Conservation (phyloP, 192 early-diverging fungal genomes). For the Gryganskiella cystojenkinii region DNA sequence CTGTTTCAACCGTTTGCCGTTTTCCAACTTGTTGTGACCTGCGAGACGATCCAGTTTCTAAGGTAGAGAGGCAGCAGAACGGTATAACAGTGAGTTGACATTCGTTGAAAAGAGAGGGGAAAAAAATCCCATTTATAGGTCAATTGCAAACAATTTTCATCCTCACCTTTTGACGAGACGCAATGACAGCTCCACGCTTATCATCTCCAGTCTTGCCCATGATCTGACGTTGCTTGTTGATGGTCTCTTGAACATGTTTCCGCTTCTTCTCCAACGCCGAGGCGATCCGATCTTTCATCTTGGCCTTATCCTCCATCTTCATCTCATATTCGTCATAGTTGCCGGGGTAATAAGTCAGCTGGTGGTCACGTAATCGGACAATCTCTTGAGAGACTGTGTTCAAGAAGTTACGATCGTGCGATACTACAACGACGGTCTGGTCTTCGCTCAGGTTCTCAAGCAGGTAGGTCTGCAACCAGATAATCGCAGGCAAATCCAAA, state of each 20-base stretch:
- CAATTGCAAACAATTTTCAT: neutral
- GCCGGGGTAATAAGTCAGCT: constrained; percentile 80
- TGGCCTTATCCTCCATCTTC: constrained; percentile 76
- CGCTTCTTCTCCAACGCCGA: constrained; percentile 75
- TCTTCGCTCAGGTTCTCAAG: constrained; percentile 62
- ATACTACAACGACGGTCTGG: constrained; percentile 86
- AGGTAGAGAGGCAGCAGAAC: constrained; percentile 5
- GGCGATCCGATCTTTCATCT: constrained; percentile 72
- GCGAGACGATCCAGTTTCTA: constrained; percentile 74
- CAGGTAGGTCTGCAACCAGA: constrained; percentile 91
- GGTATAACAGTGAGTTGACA: no score
- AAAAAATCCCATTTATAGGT: no score
- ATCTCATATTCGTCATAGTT: constrained; percentile 90
- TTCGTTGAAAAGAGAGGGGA: no score
- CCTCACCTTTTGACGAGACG: constrained; percentile 79
- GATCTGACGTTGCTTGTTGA: constrained; percentile 78
- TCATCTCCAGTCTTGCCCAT: constrained; percentile 84
- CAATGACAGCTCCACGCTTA: constrained; percentile 80
- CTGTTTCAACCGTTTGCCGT: constrained; percentile 76
- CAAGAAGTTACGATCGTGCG: constrained; percentile 90
- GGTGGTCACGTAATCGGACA: constrained; percentile 77
- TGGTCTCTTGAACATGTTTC: constrained; percentile 80
- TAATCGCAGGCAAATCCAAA: constrained; percentile 89
- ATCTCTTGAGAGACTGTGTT: constrained; percentile 82
- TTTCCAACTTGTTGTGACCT: constrained; percentile 71